Evolutionary conservation across 129 eudicot genomes (phyloP), one percentile per base, ranked within the genome.

Genomic region (Flaveria bidentis): DNA sequence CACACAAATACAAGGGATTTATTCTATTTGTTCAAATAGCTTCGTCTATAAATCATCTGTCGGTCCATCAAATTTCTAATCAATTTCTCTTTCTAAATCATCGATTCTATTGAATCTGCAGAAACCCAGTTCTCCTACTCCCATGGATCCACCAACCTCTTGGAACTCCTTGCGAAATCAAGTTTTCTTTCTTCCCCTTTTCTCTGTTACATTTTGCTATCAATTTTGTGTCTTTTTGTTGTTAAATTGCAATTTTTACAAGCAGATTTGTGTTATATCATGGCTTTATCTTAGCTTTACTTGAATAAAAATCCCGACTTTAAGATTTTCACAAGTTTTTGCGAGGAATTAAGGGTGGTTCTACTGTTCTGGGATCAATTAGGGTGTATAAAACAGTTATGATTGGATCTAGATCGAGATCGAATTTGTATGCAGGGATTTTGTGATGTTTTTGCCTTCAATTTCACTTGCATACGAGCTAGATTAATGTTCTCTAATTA

Each of bases 81-180:
- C 68, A 42, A 53, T 56, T 68, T 57, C 55, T 72, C 56, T 33
- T 74, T 47, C 52, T 42, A 36, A 50, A 51, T 62, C 23, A 50
- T 39, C 55, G 10, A 62, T 47, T 15, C 83, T 14, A 6, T 68
- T 74, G 3, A 36, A 58, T 56, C 51, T 13, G 4, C 36, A 12
- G 53, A 17, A 53, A 55, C 26, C 44, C 45, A n/a, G 2, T 55
- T 47, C 75, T 25, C 23, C 62, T 45, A 15, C 72, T 50, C 71
- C 64, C 66, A 81, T 81, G 85, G 85, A 81, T 75, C 85, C 85
- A 76, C 67, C 85, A 75, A 76, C 85, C 72, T 81, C 85, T 49
- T 81, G 85, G 85, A 80, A 74, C 52, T 66, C 72, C 41, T 44
- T 76, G 69, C 85, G 85, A 46, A 75, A 85, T n/a, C 82, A 78